A percentile compares a stretch with the other conserved stretches of the same genome.
phyloP scores from a whole-genome alignment of 768 basidiomycete species.

The Atractiella rhizophila region DNA sequence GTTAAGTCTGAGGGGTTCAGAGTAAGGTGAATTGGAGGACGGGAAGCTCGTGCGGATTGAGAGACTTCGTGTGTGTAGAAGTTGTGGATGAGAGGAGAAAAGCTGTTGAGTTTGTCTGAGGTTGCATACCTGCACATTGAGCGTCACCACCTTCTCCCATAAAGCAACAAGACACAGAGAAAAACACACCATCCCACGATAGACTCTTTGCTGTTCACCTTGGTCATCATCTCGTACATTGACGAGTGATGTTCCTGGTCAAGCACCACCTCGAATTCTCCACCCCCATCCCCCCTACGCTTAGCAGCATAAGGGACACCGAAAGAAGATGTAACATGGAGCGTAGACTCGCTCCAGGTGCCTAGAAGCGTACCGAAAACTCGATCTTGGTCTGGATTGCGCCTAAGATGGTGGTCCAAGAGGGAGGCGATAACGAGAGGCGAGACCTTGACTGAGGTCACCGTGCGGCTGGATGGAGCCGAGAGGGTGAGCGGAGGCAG shows the following conservation, averaged over 20 bases:
- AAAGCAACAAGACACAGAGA: not conserved
- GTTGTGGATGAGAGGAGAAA: slow-evolving; percentile 90
- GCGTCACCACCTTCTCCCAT: not conserved
- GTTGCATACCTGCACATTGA: slow-evolving; percentile 53
- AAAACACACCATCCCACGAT: slow-evolving; percentile 74
- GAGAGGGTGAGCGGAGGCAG: not conserved
- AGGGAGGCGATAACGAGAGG: slow-evolving; percentile 82
- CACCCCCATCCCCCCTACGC: slow-evolving; percentile 44
- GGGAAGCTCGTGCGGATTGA: slow-evolving; percentile 69
- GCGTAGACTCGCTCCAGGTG: slow-evolving; percentile 34
- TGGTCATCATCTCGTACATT: slow-evolving; percentile 74
- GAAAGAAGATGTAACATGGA: slow-evolving; percentile 64
- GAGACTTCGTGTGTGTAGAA: too few relatives aligned
- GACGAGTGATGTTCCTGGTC: slow-evolving; percentile 88
- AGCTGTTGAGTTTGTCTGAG: slow-evolving; percentile 66
- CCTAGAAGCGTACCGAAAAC: slow-evolving; percentile 92
- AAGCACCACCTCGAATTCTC: slow-evolving; percentile 76
- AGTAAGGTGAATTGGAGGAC: slow-evolving; percentile 71
- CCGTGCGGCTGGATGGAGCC: not conserved
- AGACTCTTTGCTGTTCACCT: slow-evolving; percentile 56
- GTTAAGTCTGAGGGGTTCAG: slow-evolving; percentile 65
- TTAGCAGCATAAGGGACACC: slow-evolving; percentile 54
- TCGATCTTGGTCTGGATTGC: slow-evolving; percentile 51
- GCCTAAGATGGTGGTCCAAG: slow-evolving; percentile 84
- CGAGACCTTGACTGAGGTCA: slow-evolving; percentile 40